Percentiles rank a stretch among this genome's conserved stretches.
phyloP scores from a whole-genome alignment of 805 yeast genomes.

The Wickerhamomyces kurtzmanii region DNA sequence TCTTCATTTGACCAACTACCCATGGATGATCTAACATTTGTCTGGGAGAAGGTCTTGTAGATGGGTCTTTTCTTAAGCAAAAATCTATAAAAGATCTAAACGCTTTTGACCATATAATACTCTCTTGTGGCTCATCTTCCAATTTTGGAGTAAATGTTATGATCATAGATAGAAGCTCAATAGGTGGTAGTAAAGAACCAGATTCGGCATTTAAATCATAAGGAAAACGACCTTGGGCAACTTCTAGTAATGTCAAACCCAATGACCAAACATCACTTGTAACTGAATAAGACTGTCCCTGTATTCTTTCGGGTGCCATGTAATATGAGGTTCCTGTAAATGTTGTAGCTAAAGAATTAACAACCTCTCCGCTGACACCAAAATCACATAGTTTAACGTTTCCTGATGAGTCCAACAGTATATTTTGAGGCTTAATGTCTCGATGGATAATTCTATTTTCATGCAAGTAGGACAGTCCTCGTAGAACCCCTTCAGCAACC shows the following conservation, averaged over 20 bases:
- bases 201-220: conserved; percentile 26
- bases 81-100: conserved; percentile 76
- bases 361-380: conserved; percentile 97
- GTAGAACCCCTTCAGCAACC: conserved; percentile 75
- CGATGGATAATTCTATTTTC: conserved; percentile 85
- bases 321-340: conserved; percentile 96
- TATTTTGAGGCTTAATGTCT: conserved; percentile 94
- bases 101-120: conserved; percentile 71
- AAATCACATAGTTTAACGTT: conserved; percentile 92
- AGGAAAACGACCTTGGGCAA: conserved; percentile 89
- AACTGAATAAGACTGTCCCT: conserved; percentile 91
- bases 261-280: conserved; percentile 96
- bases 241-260: conserved; percentile 86
- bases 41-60: conserved; percentile 81
- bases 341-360: conserved; percentile 89
- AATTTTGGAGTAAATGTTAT: conserved; percentile 76
- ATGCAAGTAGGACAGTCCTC: conserved; percentile 83
- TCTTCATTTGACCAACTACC: conserved; percentile 68
- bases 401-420: conserved; percentile 65
- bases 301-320: conserved; percentile 98
- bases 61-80: conserved; percentile 73
- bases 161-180: conserved; percentile 75
- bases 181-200: conserved; percentile 71
- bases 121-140: conserved; percentile 65
- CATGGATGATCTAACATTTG: conserved; percentile 94